Evolutionary conservation across 139 green algal species (phyloP).

Genomic region (Chlorella sorokiniana): DNA sequence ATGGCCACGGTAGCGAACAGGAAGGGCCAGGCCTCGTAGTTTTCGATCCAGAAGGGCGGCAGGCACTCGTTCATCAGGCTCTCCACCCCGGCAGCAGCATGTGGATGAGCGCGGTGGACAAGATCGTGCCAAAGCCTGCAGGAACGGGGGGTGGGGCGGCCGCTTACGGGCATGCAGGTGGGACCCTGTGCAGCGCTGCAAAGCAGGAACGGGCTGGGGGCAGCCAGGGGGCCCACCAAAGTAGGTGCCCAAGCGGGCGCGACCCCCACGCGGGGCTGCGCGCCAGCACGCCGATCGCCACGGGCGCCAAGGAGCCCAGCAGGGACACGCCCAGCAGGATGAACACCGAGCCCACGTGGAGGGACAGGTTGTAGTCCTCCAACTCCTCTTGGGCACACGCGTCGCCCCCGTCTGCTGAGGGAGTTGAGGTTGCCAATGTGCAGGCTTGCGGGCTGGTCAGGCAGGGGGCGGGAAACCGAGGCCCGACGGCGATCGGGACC

Average conservation of each 20-base stretch:
- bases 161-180: not conserved
- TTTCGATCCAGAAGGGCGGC: slow-evolving; percentile 1
- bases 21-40: slow-evolving; percentile 46
- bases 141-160: not conserved
- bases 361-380: slow-evolving; percentile 1
- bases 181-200: not conserved
- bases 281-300: not conserved
- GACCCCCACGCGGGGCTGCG: no score
- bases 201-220: no score
- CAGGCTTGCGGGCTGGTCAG: no score
- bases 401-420: not conserved
- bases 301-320: slow-evolving; percentile 6
- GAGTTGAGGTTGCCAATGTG: no score
- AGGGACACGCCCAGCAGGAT: slow-evolving; percentile 31
- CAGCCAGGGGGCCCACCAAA: no score
- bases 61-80: slow-evolving; percentile 41
- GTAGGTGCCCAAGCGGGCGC: not conserved
- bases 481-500: no score
- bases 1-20: slow-evolving; percentile 38
- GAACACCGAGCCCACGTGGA: slow-evolving; percentile 33
- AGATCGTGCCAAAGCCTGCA: slow-evolving; percentile 22
- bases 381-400: not conserved
- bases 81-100: not conserved
- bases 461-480: no score
- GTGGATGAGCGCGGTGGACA: slow-evolving; percentile 26